phyloP scores from a whole-genome alignment of 2,329 filamentous ascomycete genomes.

The Lecanicillium sp. region DNA sequence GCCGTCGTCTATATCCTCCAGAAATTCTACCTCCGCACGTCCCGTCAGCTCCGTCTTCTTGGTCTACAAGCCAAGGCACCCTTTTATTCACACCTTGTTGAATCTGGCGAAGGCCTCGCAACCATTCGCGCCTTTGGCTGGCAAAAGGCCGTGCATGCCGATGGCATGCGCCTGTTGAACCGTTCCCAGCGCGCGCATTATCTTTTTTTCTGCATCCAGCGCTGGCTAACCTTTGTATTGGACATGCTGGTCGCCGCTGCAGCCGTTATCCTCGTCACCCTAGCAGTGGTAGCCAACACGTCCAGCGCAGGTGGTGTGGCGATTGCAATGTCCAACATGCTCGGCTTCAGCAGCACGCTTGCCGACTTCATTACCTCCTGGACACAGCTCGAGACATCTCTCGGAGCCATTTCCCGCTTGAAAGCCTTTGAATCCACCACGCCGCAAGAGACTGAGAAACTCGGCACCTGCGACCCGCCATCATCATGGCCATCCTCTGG shows the following conservation, averaged over 20 bases:
- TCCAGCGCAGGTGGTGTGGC: not conserved
- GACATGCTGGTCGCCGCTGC: not conserved
- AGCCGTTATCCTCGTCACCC: slow-evolving; percentile 1
- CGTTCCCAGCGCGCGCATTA: slow-evolving; percentile 45
- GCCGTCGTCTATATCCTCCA: slow-evolving; percentile 20
- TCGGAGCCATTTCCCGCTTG: slow-evolving; percentile 1
- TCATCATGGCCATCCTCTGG: slow-evolving; percentile 1
- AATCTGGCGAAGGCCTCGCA: slow-evolving; percentile 32
- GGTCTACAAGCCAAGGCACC: slow-evolving; percentile 25
- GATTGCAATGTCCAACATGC: not conserved
- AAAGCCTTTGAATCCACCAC: slow-evolving; percentile 1
- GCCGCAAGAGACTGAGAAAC: not conserved
- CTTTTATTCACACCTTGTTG: slow-evolving; percentile 25
- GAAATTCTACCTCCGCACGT: slow-evolving; percentile 24
- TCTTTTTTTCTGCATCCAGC: slow-evolving; percentile 16
- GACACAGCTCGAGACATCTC: slow-evolving; percentile 4
- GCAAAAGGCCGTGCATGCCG: slow-evolving; percentile 30
- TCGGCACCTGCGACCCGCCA: not conserved
- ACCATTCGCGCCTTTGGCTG: slow-evolving; percentile 46
- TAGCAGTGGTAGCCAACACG: not conserved
- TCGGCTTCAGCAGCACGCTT: slow-evolving; percentile 1
- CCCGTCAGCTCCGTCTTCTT: slow-evolving; percentile 23
- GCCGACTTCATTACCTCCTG: not conserved
- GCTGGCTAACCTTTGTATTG: slow-evolving; percentile 1
- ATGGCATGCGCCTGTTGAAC: slow-evolving; percentile 36